Evolutionary conservation across 2,329 filamentous ascomycete species (phyloP).

Genomic region (Colletotrichum karsti): DNA sequence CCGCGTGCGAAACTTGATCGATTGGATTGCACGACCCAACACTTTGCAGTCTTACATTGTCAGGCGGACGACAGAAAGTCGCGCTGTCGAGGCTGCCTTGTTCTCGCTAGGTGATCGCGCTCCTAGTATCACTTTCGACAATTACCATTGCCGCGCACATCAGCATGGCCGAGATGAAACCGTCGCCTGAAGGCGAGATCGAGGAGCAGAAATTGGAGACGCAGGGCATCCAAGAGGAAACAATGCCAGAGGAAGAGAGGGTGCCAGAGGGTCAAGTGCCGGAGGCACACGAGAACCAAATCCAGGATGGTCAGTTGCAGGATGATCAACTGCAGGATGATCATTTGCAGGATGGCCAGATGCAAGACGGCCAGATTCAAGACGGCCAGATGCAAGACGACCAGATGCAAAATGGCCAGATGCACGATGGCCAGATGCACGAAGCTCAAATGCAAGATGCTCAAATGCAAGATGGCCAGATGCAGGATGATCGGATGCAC

Average conservation of each 20-base stretch:
- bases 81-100: too few species aligned
- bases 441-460: constrained; percentile 14
- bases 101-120: too few species aligned
- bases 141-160: too few species aligned
- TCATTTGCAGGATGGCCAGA: too few species aligned
- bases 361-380: too few species aligned
- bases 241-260: neutral
- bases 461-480: neutral
- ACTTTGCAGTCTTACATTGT: too few species aligned
- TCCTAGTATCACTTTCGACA: too few species aligned
- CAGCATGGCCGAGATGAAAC: constrained; percentile 2
- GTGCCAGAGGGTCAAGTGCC: neutral
- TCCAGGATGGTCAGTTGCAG: too few species aligned
- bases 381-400: neutral
- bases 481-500: neutral
- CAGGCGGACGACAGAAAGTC: too few species aligned
- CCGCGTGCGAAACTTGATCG: too few species aligned
- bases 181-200: constrained; percentile 12
- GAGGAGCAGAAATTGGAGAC: constrained; percentile 20
- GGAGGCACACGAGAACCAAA: neutral
- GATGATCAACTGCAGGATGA: too few species aligned
- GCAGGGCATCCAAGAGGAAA: constrained; percentile 4
- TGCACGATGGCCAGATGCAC: neutral
- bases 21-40: too few species aligned
- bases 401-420: neutral